Evolutionary conservation across 805 yeast species (phyloP).

Genomic region (Blastobotrys terrestris): DNA sequence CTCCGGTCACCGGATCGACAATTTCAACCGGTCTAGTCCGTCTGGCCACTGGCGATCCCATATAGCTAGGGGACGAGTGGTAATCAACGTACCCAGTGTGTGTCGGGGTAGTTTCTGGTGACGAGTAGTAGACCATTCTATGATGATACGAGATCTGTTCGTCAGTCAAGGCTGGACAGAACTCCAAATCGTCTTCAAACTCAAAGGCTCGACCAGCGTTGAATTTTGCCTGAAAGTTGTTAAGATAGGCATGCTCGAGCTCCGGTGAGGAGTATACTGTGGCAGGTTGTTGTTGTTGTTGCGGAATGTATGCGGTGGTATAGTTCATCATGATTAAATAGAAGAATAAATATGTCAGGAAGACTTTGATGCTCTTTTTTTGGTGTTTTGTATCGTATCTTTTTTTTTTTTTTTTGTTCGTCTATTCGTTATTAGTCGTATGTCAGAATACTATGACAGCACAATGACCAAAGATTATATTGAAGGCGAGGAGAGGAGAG

Average conservation of each 20-base stretch:
- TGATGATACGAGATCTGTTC: conserved; percentile 12
- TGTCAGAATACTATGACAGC: not conserved
- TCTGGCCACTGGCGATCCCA: conserved; percentile 12
- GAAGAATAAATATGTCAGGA: not conserved
- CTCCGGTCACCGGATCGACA: conserved; percentile 45
- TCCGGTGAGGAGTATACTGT: not conserved
- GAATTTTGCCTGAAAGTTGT: conserved; percentile 31
- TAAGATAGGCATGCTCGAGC: not conserved
- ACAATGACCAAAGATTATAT: not conserved
- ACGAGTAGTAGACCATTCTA: not conserved
- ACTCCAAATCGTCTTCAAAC: conserved; percentile 59
- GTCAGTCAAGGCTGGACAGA: conserved; percentile 40
- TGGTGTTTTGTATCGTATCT: not conserved
- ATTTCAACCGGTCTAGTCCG: conserved; percentile 37
- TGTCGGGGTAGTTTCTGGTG: conserved; percentile 4
- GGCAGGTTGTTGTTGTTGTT: not conserved
- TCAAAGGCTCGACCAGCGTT: conserved; percentile 60
- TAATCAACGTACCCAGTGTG: not conserved
- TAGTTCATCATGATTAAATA: not conserved
- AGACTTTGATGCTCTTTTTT: not conserved
- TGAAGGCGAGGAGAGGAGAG: not conserved
- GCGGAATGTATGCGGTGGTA: not conserved
- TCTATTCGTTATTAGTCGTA: not conserved
- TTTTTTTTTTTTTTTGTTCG: not conserved
- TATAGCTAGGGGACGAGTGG: conserved; percentile 3